Percentiles rank a stretch among this genome's conserved stretches.
These are phyloP conservation scores for Knufia fluminis DNA, from an alignment of 2,329 filamentous ascomycete genomes.

Conservation along the genomic window DNA sequence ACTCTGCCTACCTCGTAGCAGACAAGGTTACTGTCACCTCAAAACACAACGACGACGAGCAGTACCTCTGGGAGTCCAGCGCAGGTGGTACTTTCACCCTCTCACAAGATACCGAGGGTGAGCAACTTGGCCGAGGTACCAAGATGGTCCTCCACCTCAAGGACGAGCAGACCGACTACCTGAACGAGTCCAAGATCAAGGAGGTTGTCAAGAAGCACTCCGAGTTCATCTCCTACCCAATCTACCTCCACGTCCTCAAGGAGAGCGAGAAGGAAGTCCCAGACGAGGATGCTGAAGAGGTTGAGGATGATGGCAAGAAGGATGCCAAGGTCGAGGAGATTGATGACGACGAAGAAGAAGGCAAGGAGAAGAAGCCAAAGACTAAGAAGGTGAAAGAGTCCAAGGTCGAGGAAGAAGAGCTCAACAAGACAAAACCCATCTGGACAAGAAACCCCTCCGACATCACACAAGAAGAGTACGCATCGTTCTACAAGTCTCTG, in stretches of 20 bases:
- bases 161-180: constrained; percentile 97
- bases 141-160: constrained; percentile 98
- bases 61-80: constrained; percentile 98
- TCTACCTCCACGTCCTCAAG: constrained; percentile 99
- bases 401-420: constrained; percentile 97
- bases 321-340: constrained; percentile 94
- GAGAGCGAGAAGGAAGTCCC: constrained; percentile 98
- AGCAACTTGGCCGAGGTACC: constrained; percentile 85
- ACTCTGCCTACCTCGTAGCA: constrained; percentile 98
- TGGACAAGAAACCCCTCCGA: constrained; percentile 97
- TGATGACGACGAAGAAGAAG: constrained; percentile 72
- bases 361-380: constrained; percentile 87
- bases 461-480: constrained; percentile 94
- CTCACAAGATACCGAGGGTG: constrained; percentile 77
- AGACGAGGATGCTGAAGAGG: constrained; percentile 80
- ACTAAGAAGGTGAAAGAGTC: constrained; percentile 99
- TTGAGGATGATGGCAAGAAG: constrained; percentile 50
- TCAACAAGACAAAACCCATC: constrained; percentile 99
- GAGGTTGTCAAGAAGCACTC: constrained; percentile 99
- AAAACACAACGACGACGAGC: constrained; percentile 99
- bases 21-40: constrained; percentile 92
- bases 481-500: constrained; percentile 98
- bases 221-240: constrained; percentile 99
- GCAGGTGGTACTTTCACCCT: constrained; percentile 97
- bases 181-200: constrained; percentile 99